These are phyloP conservation scores for Neoboletus subvelutipes DNA, from an alignment of 768 basidiomycete species.

Conservation along the genomic window DNA sequence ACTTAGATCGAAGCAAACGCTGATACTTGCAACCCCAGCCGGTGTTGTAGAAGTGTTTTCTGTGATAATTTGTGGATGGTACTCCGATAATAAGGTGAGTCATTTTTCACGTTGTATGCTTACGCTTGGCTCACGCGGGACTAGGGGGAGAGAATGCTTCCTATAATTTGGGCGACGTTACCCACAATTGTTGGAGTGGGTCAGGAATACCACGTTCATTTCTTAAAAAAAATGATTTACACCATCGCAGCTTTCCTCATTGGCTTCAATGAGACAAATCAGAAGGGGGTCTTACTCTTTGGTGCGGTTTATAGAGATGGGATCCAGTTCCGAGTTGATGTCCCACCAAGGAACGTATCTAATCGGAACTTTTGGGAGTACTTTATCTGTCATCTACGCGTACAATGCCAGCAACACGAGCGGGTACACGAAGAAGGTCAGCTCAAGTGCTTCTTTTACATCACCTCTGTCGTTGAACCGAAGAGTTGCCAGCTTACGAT, in stretches of 20 bases:
- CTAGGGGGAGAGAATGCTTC: slow-evolving; percentile 19
- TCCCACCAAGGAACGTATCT: slow-evolving; percentile 16
- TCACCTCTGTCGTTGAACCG: neutral
- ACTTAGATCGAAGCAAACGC: slow-evolving; percentile 1
- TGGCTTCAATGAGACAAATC: slow-evolving; percentile 18
- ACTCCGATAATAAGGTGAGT: slow-evolving; percentile 22
- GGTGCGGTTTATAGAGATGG: slow-evolving; percentile 2
- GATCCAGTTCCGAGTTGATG: neutral
- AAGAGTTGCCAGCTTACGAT: slow-evolving; percentile 14
- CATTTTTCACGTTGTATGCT: neutral
- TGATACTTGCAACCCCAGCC: slow-evolving; percentile 20
- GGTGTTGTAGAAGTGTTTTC: slow-evolving; percentile 24
- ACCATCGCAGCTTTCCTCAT: slow-evolving; percentile 20
- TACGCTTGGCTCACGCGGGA: neutral
- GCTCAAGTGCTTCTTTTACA: neutral
- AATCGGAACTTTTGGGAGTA: slow-evolving; percentile 26
- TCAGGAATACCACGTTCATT: neutral
- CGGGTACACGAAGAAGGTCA: slow-evolving; percentile 30
- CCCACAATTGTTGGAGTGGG: slow-evolving; percentile 16
- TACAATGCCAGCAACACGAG: slow-evolving; percentile 30
- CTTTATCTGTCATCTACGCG: slow-evolving; percentile 25
- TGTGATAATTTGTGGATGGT: slow-evolving; percentile 21
- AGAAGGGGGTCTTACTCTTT: slow-evolving; percentile 23
- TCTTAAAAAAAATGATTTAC: neutral
- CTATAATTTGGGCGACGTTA: slow-evolving; percentile 5